Conservation (phyloP, 768 basidiomycete species). For the Hemileccinum impolitum region DNA sequence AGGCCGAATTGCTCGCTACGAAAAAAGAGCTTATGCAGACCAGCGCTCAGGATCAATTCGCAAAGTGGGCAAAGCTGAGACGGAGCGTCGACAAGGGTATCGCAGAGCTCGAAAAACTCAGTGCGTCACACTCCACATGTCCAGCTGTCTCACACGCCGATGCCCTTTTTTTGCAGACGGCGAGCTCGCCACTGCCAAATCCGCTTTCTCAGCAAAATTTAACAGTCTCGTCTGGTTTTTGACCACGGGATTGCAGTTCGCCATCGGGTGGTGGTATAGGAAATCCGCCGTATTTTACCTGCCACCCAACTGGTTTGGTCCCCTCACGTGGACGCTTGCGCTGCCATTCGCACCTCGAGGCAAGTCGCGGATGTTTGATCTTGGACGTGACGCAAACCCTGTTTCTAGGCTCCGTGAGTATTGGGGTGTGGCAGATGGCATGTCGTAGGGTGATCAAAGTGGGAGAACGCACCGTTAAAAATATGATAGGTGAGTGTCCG, state of each 20-base stretch:
- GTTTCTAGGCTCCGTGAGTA: slow-evolving; percentile 79
- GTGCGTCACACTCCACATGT: slow-evolving; percentile 46
- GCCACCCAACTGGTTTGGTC: slow-evolving; percentile 87
- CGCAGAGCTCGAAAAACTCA: slow-evolving; percentile 86
- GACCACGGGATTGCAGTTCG: slow-evolving; percentile 85
- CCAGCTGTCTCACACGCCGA: slow-evolving; percentile 1
- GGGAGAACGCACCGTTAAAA: slow-evolving; percentile 71
- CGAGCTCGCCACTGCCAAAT: slow-evolving; percentile 56
- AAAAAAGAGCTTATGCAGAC: slow-evolving; percentile 87
- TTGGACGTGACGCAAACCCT: neutral
- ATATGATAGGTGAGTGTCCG: slow-evolving; percentile 43
- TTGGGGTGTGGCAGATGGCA: slow-evolving; percentile 94
- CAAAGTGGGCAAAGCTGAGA: slow-evolving; percentile 95
- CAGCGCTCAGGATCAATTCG: slow-evolving; percentile 95
- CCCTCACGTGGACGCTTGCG: slow-evolving; percentile 81
- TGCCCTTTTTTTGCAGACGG: slow-evolving; percentile 49
- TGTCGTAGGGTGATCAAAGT: slow-evolving; percentile 81
- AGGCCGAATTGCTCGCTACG: slow-evolving; percentile 71
- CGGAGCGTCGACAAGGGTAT: slow-evolving; percentile 90
- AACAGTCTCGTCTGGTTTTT: slow-evolving; percentile 71
- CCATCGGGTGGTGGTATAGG: slow-evolving; percentile 89
- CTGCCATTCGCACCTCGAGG: slow-evolving; percentile 90
- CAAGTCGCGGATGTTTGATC: slow-evolving; percentile 32
- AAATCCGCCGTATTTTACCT: slow-evolving; percentile 91
- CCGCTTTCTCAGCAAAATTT: slow-evolving; percentile 68